These are phyloP conservation scores for Solanum virginianum DNA, from an alignment of 257 asterid genomes.

Conservation along the genomic window DNA sequence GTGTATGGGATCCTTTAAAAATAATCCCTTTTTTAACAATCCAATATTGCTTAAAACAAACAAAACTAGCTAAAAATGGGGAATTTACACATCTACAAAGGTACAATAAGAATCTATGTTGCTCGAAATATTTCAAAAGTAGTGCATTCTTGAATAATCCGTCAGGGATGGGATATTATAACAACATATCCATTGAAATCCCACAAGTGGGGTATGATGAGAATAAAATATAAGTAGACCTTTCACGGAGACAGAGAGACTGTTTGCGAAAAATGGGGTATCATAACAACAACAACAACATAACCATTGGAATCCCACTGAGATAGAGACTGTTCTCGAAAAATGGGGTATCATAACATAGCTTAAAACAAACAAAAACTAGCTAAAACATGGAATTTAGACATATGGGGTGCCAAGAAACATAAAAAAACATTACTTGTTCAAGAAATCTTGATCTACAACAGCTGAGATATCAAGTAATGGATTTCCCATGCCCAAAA, in stretches of 20 bases:
- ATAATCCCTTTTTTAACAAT: not conserved
- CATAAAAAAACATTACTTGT: conserved; percentile 39
- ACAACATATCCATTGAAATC: too few species aligned
- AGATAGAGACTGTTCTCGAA: not conserved
- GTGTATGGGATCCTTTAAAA: not conserved
- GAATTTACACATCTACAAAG: too few species aligned
- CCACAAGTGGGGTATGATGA: too few species aligned
- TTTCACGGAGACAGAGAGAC: too few species aligned
- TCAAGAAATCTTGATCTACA: conserved; percentile 75
- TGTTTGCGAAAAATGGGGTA: not conserved
- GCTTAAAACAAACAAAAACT: not conserved
- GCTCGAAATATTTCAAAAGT: too few species aligned
- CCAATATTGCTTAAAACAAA: not conserved
- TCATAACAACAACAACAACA: too few species aligned
- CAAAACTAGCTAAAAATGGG: not conserved
- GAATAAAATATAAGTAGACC: too few species aligned
- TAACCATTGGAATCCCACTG: too few species aligned
- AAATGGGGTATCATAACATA: not conserved
- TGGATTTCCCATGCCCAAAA: conserved; percentile 96
- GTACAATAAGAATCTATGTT: too few species aligned
- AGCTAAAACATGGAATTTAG: not conserved
- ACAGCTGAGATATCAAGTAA: conserved; percentile 70
- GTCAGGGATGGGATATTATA: too few species aligned
- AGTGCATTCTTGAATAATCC: too few species aligned
- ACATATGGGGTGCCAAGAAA: not conserved